Evolutionary conservation across 2,329 filamentous ascomycete genomes (phyloP), one percentile per base, ranked within the genome.

Genomic region (Fusarium papillatum): DNA sequence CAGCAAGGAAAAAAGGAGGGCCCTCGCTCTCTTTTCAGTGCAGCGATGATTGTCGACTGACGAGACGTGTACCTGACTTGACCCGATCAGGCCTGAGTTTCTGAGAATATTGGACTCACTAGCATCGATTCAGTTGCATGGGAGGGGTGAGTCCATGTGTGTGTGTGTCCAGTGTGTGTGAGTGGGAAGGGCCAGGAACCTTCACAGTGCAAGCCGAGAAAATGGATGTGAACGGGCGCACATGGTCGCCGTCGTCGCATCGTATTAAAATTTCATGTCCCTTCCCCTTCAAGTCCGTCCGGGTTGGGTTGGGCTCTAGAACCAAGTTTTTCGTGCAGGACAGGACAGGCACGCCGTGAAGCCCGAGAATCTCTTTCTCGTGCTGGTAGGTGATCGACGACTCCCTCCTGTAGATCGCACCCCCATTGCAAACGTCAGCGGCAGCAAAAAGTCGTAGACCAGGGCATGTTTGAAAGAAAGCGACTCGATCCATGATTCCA

Each of bases 1-100:
- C 31, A 59, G 14, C 29, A 38, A 17, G 17, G 36, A 24, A 61
- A 43, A 73, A 64, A 57, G 65, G 63, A 68, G 64, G 70, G 26
- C 66, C 55, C 36, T 64, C 46, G 19, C 63, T 43, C 66, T 29
- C 68, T 65, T 50, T 59, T 41, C 10, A 62, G 66, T 61, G 71
- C 31, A 74, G 48, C 50, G 62, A 73, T 76, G 73, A 76, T 76
- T 75, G 34, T 73, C 53, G 46, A 59, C 70, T 76, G 71, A 75
- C 36, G 66, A 76, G 39, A 61, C 64, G 63, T 41, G 73, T 75
- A 64, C 73, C 73, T 75, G 73, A 76, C 73, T 75, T 75, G 66
- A 76, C 73, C 73, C 60, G 73, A 75, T 75, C 73, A 73, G 66
- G 73, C 31, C 43, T 76, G 73, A 76, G 66, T 68, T 74, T 74